Evolutionary conservation across 345 rosid species (phyloP).

Genomic region (Populus euphratica): DNA sequence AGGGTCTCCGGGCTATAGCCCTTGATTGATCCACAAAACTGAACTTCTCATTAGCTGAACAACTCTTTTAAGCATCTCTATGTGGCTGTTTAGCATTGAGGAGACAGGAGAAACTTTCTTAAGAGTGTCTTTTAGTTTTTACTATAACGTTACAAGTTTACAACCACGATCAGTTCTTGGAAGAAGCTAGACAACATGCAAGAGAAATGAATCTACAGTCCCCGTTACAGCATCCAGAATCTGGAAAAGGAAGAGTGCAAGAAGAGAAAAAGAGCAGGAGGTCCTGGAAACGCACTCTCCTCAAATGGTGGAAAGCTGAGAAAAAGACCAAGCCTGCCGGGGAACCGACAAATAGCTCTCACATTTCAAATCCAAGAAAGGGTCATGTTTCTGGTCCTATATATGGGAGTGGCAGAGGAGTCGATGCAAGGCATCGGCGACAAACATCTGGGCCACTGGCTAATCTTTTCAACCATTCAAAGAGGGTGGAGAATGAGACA

Average conservation of each 20-base stretch:
- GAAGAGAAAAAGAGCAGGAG: slow-evolving; percentile 37
- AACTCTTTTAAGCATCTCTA: background rate
- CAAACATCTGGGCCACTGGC: slow-evolving; percentile 43
- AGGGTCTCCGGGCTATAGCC: background rate
- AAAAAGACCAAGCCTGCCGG: slow-evolving; percentile 29
- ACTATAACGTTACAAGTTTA: background rate
- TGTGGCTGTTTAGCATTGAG: background rate
- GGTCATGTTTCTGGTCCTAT: slow-evolving; percentile 48
- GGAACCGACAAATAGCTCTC: slow-evolving; percentile 17
- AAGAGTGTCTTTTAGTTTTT: background rate
- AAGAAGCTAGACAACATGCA: slow-evolving; percentile 51
- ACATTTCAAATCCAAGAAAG: slow-evolving; percentile 26
- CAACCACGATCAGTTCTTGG: slow-evolving; percentile 43
- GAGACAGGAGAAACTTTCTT: background rate
- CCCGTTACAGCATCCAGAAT: slow-evolving; percentile 14
- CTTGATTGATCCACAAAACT: background rate
- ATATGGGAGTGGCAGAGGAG: slow-evolving; percentile 15
- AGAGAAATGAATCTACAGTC: slow-evolving; percentile 16
- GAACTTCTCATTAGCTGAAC: background rate
- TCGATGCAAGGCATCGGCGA: slow-evolving; percentile 17
- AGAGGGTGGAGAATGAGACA: slow-evolving; percentile 30
- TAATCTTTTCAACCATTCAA: slow-evolving; percentile 29
- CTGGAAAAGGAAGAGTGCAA: slow-evolving; percentile 14
- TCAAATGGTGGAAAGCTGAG: slow-evolving; percentile 54
- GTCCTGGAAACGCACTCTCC: slow-evolving; percentile 44